Evolutionary conservation across 2,329 filamentous ascomycete species (phyloP).

Genomic region (Colletotrichum spaethianum): DNA sequence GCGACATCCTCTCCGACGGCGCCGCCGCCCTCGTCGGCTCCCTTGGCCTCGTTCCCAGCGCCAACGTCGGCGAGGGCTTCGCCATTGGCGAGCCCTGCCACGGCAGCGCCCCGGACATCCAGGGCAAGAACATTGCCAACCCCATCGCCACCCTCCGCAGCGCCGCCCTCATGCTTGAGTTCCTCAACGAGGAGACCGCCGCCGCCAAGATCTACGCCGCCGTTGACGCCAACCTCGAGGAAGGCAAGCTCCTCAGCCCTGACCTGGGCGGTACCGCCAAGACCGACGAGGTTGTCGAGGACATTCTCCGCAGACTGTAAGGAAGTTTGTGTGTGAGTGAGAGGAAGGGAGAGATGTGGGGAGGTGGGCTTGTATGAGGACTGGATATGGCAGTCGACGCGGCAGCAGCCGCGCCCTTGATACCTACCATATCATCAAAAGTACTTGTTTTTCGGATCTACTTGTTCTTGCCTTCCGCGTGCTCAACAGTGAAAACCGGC

Average conservation of each 20-base stretch:
- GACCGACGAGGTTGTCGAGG: slow-evolving; percentile 88
- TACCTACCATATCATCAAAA: slow-evolving; percentile 37
- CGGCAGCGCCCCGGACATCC: slow-evolving; percentile 94
- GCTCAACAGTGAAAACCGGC: neutral
- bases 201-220: slow-evolving; percentile 92
- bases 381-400: slow-evolving; percentile 35
- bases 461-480: neutral
- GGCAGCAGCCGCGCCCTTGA: slow-evolving; percentile 24
- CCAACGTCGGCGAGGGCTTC: slow-evolving; percentile 94
- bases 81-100: slow-evolving; percentile 99
- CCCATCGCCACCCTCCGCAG: slow-evolving; percentile 95
- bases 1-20: slow-evolving; percentile 95
- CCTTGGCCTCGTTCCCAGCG: slow-evolving; percentile 91
- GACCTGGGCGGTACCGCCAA: slow-evolving; percentile 91
- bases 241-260: slow-evolving; percentile 85
- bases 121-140: slow-evolving; percentile 93
- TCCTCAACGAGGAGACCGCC: slow-evolving; percentile 87
- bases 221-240: slow-evolving; percentile 90
- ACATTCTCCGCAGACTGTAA: slow-evolving; percentile 88
- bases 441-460: slow-evolving; percentile 21
- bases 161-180: slow-evolving; percentile 96
- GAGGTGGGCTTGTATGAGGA: slow-evolving; percentile 8
- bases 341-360: neutral
- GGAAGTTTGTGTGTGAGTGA: neutral
- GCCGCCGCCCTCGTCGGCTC: slow-evolving; percentile 91